Conservation (phyloP, 108 stramenopile species). For the Bacterosira constricta region DNA sequence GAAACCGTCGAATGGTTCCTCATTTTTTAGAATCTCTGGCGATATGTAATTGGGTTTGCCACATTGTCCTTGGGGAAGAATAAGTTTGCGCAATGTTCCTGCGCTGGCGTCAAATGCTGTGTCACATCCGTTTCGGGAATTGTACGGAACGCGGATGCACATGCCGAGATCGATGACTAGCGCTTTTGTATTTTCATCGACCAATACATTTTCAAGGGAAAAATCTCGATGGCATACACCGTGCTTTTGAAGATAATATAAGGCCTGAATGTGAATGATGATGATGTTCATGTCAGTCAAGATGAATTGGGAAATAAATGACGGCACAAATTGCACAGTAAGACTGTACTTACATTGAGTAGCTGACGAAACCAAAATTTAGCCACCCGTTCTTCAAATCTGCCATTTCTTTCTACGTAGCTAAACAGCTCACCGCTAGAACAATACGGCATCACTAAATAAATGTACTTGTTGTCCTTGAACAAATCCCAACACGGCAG, state of each 20-base stretch:
- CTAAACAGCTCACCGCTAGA: constrained; percentile 83
- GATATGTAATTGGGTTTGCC: constrained; percentile 88
- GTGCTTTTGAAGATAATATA: constrained; percentile 66
- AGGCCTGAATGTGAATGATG: too few relatives aligned
- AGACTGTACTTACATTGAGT: constrained; percentile 52
- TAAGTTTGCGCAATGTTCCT: constrained; percentile 63
- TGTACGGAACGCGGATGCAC: constrained; percentile 86
- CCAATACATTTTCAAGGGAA: constrained; percentile 82
- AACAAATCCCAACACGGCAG: constrained; percentile 68
- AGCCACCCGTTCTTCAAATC: constrained; percentile 78
- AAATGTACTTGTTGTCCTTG: constrained; percentile 75
- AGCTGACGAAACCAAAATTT: constrained; percentile 86
- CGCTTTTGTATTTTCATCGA: constrained; percentile 57
- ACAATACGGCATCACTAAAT: constrained; percentile 84
- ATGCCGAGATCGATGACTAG: constrained; percentile 92
- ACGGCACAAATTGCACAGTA: background rate
- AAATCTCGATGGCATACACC: constrained; percentile 88
- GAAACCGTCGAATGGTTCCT: constrained; percentile 70
- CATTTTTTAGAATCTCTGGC: constrained; percentile 70
- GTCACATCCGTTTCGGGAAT: constrained; percentile 1
- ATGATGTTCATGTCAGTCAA: too few relatives aligned
- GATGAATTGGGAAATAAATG: background rate
- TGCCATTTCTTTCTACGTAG: constrained; percentile 63
- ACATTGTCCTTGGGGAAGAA: constrained; percentile 72
- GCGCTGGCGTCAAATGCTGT: constrained; percentile 43